Conservation (phyloP, 345 rosid genomes). For the Ceriops zippeliana region DNA sequence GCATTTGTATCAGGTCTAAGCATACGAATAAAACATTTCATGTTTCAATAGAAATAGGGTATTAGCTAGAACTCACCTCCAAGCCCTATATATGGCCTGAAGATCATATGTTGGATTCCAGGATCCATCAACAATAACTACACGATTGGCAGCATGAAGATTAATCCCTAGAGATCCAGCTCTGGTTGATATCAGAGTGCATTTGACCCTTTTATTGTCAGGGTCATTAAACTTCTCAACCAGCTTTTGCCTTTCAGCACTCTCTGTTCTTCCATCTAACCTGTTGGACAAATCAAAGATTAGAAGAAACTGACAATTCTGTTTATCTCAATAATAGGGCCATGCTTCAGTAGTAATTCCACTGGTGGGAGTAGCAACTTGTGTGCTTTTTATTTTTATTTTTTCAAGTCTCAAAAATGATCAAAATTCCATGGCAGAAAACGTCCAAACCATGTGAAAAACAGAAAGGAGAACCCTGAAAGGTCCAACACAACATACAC, state of each 20-base stretch:
- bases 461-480: background rate
- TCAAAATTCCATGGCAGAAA: background rate
- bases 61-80: conserved; percentile 62
- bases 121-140: conserved; percentile 95
- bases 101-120: conserved; percentile 99
- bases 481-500: conserved; percentile 23
- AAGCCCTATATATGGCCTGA: conserved; percentile 96
- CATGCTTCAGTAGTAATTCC: too few species aligned
- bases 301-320: conserved; percentile 1
- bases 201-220: conserved; percentile 74
- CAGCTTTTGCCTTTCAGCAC: conserved; percentile 91
- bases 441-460: background rate
- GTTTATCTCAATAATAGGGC: background rate
- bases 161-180: conserved; percentile 99
- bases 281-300: conserved; percentile 37
- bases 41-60: background rate
- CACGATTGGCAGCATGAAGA: conserved; percentile 98
- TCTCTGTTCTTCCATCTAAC: conserved; percentile 95
- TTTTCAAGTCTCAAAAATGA: background rate
- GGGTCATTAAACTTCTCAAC: conserved; percentile 95
- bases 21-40: background rate
- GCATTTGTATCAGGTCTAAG: conserved; percentile 11
- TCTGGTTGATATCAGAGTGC: conserved; percentile 91
- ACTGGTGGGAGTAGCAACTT: too few species aligned
- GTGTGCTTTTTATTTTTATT: too few species aligned